Base-by-base conservation (phyloP, 192 early-diverging fungal species). In the Thamnidium elegans region DNA sequence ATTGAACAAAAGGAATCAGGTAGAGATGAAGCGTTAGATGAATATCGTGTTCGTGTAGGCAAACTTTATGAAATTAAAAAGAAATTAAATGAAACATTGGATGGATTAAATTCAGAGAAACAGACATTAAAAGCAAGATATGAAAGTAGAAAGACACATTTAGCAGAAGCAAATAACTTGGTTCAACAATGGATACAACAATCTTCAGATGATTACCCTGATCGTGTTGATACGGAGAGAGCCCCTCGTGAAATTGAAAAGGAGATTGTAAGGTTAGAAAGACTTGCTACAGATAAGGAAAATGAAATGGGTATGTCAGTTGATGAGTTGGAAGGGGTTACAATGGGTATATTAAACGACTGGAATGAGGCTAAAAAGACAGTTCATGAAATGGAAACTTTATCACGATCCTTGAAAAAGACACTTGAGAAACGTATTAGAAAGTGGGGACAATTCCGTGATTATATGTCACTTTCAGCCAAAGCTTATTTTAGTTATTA, bases 381-480 rank as follows among this genome's bases (percentile, higher is more conserved):
- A 7, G 78, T 93, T 21, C 55, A 71, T 8, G 63, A 77, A 19
- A 74, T 86, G 51, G 65, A 77, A 23, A 55, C 54, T 17, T 69
- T 90, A 17, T 55, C 62, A 20, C 9, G 48, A 14, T 32, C 19
- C 5, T 5, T 59, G 23, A 46, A 84, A 68, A 67, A 70, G 10
- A 77, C 95, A 7, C 75, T 93, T 17, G 56, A 81, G 4, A 50
- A 70, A 14, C 89, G 95, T 32, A 62, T 86, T 55, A 56, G 65
- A 2, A 79, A 78, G 42, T 95, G 87, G 88, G 71, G 74, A 3
- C 65, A 79, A 19, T 93, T 97, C 78, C 81, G 84, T 14, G 74
- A 73, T n/a, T 87, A 76, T 64, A 94, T 99, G 63, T 72, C 92
- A 3, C 51, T 88, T 17, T 79, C 89, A 56, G 89, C 94, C 14